phyloP scores from a whole-genome alignment of 768 basidiomycete genomes.

The Boletus pseudopeckii region DNA sequence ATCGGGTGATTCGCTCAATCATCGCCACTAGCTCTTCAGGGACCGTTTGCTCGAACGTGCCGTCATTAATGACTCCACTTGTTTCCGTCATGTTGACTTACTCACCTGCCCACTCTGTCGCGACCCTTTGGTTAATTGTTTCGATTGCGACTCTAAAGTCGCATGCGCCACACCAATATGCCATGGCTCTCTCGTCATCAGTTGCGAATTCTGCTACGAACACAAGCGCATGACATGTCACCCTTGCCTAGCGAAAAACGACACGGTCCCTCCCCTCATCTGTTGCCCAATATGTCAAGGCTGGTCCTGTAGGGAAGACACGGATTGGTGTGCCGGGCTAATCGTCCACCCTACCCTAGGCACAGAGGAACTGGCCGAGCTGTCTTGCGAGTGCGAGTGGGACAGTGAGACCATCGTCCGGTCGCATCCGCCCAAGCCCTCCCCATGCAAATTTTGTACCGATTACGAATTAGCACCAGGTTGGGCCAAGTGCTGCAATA shows the following conservation, averaged over 20 bases:
- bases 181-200: neutral
- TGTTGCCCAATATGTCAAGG: slow-evolving; percentile 2
- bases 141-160: slow-evolving; percentile 10
- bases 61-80: neutral
- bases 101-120: slow-evolving; percentile 14
- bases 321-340: slow-evolving; percentile 14
- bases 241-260: slow-evolving; percentile 1
- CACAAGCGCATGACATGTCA: slow-evolving; percentile 6
- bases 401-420: slow-evolving; percentile 11
- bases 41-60: slow-evolving; percentile 1
- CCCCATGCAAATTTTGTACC: slow-evolving; percentile 4
- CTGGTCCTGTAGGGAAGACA: slow-evolving; percentile 15
- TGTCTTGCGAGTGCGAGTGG: slow-evolving; percentile 3
- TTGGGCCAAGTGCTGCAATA: slow-evolving; percentile 2
- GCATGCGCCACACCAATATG: neutral
- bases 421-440: slow-evolving; percentile 13
- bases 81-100: slow-evolving; percentile 8
- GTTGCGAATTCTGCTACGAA: neutral
- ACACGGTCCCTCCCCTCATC: slow-evolving; percentile 2
- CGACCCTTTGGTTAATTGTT: neutral
- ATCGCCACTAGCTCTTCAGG: slow-evolving; percentile 8
- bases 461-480: neutral
- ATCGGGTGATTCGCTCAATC: neutral
- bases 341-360: slow-evolving; percentile 5
- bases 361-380: slow-evolving; percentile 1